A percentile compares a stretch with the other conserved stretches of the same genome.
Conservation (phyloP, 345 rosid species). For the Ceriops zippeliana region DNA sequence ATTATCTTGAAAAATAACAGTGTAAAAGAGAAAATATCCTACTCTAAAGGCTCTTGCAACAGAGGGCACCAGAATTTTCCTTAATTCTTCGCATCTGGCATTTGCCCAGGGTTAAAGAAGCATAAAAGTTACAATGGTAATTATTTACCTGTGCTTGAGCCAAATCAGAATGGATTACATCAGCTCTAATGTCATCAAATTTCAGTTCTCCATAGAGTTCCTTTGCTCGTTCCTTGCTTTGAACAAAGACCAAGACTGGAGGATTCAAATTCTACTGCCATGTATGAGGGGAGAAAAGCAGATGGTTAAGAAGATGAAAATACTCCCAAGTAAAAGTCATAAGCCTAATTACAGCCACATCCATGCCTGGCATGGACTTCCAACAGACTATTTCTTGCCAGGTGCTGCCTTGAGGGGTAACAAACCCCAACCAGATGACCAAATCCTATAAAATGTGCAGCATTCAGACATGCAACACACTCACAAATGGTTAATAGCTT, state of each 20-base stretch:
- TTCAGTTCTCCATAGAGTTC: constrained; percentile 79
- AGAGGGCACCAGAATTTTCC: not conserved
- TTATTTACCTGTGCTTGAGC: constrained; percentile 59
- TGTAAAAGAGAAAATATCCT: not conserved
- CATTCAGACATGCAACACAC: no score
- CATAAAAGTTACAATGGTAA: constrained; percentile 13
- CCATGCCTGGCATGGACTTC: not conserved
- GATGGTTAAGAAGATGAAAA: constrained; percentile 27
- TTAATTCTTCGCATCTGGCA: not conserved
- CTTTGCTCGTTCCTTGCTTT: constrained; percentile 88
- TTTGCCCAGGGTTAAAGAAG: not conserved
- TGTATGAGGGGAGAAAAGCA: constrained; percentile 14
- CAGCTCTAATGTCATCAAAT: constrained; percentile 68
- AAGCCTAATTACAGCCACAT: not conserved
- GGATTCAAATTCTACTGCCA: constrained; percentile 87
- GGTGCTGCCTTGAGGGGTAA: not conserved
- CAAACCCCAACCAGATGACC: no score
- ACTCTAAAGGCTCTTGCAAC: not conserved
- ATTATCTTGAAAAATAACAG: not conserved
- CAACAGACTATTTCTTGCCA: not conserved
- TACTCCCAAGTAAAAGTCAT: not conserved
- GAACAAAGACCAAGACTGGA: constrained; percentile 80
- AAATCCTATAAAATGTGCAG: no score
- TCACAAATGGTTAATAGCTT: no score
- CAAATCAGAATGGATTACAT: constrained; percentile 81